phyloP scores from a whole-genome alignment of 306 rosid genomes.

The Amphicarpaea edgeworthii region DNA sequence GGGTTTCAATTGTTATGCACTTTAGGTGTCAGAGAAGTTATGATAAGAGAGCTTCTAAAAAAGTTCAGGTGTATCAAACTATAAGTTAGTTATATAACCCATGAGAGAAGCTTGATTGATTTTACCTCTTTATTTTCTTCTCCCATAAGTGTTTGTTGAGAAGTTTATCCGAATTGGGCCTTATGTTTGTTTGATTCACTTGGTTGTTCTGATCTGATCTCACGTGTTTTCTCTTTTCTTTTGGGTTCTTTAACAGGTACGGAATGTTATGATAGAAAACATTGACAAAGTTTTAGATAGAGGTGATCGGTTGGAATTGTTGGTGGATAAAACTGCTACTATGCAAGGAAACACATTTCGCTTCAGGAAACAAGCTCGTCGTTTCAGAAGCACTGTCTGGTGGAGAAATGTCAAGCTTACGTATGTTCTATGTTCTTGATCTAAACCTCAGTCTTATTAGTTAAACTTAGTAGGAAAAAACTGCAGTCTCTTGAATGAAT shows the following conservation, averaged over 20 bases:
- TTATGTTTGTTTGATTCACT: not conserved
- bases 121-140: too few relatives aligned
- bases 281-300: conserved; percentile 96
- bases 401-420: conserved; percentile 97
- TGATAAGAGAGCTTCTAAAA: too few relatives aligned
- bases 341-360: conserved; percentile 98
- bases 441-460: conserved; percentile 23
- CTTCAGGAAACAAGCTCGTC: conserved; percentile 97
- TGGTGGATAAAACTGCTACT: conserved; percentile 90
- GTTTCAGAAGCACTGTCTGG: conserved; percentile 91
- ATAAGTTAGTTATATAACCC: too few relatives aligned
- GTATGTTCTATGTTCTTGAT: conserved; percentile 71
- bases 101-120: not conserved
- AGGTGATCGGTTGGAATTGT: conserved; percentile 95
- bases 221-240: not conserved
- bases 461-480: not conserved
- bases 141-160: not conserved
- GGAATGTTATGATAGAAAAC: conserved; percentile 95
- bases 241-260: conserved; percentile 60
- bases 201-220: not conserved
- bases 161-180: not conserved
- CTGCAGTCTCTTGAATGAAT: conserved; percentile 24
- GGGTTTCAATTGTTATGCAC: too few relatives aligned
- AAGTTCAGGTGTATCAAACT: too few relatives aligned
- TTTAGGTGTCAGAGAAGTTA: too few relatives aligned